Percentiles rank a stretch among this genome's conserved stretches.
phyloP scores from a whole-genome alignment of 768 basidiomycete species.

The Suillus lakei region DNA sequence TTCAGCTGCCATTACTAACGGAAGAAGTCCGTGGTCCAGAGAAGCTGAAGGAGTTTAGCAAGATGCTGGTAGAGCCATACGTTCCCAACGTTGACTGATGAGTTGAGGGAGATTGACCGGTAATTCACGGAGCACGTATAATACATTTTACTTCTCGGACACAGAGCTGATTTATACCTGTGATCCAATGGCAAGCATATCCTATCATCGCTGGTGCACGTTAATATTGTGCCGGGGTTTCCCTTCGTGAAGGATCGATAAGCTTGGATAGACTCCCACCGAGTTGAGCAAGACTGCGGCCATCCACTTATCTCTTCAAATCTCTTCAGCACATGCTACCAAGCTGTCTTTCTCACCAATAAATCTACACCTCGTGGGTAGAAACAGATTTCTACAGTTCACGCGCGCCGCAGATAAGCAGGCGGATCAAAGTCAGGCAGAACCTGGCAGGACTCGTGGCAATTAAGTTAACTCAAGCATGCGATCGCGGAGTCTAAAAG shows the following conservation, averaged over 20 bases:
- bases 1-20: slow-evolving; percentile 90
- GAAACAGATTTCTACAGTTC: not conserved
- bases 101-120: not conserved
- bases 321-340: not conserved
- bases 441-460: not conserved
- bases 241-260: not conserved
- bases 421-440: not conserved
- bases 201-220: not conserved
- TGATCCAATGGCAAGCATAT: slow-evolving; percentile 3
- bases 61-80: slow-evolving; percentile 88
- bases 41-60: slow-evolving; percentile 90
- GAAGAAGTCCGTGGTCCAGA: slow-evolving; percentile 97
- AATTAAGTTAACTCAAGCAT: not conserved
- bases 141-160: slow-evolving; percentile 1
- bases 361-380: not conserved
- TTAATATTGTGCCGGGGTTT: not conserved
- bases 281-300: not conserved
- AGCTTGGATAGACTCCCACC: not conserved
- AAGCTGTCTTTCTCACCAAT: slow-evolving; percentile 1
- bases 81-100: slow-evolving; percentile 44
- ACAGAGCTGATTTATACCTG: slow-evolving; percentile 3
- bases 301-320: not conserved
- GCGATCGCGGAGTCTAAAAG: not conserved
- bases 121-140: slow-evolving; percentile 1
- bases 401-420: not conserved